These are phyloP conservation scores for Cutaneotrichosporon sp. DNA, from an alignment of 1,284 basidiomycete species.

Conservation along the genomic window DNA sequence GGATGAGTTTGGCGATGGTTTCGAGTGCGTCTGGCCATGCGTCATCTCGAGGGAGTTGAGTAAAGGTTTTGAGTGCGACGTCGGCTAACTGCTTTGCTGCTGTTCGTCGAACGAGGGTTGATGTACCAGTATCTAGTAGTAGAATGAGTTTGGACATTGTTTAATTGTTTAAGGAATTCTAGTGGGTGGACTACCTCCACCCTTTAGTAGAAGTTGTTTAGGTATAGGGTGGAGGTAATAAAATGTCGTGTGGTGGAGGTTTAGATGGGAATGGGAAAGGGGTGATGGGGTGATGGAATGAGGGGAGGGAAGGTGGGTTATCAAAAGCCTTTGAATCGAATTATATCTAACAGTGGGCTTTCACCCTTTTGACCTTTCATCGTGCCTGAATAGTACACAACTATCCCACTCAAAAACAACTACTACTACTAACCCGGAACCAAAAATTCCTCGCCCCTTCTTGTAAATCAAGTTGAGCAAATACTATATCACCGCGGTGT, in stretches of 20 bases:
- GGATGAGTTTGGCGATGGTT: constrained; percentile 48
- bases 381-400: neutral
- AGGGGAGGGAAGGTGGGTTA: neutral
- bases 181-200: constrained; percentile 16
- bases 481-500: too few relatives aligned
- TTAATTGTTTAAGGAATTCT: constrained; percentile 4
- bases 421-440: too few relatives aligned
- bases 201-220: neutral
- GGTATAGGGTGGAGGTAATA: neutral
- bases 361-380: neutral
- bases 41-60: constrained; percentile 35
- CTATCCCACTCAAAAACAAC: too few relatives aligned
- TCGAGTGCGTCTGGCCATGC: constrained; percentile 52
- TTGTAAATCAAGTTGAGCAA: too few relatives aligned
- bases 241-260: neutral
- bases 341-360: constrained; percentile 1
- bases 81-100: constrained; percentile 53
- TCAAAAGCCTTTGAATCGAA: neutral
- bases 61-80: constrained; percentile 46
- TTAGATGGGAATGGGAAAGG: neutral
- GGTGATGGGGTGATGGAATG: too few relatives aligned
- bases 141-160: constrained; percentile 48
- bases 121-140: constrained; percentile 53
- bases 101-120: constrained; percentile 48
- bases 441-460: too few relatives aligned